phyloP scores from a whole-genome alignment of 495 filamentous ascomycete species.

The Durotheca rogersii region DNA sequence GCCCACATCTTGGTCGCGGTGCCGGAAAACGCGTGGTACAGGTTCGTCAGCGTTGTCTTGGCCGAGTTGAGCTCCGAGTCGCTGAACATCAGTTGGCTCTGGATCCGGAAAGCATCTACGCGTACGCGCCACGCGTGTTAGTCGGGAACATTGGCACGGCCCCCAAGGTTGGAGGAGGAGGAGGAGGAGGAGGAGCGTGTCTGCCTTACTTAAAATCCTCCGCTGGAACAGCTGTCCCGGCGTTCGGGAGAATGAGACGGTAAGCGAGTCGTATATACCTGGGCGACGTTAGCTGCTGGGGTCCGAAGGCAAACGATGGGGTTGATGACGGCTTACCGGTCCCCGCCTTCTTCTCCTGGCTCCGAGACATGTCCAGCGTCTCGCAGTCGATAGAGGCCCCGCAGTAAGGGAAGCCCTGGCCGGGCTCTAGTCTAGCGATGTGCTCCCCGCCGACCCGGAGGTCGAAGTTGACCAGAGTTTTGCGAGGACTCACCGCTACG shows the following conservation, averaged over 20 bases:
- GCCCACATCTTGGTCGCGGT: constrained; percentile 82
- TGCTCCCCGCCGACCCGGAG: constrained; percentile 55
- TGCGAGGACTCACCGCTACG: constrained; percentile 70
- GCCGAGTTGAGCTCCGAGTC: constrained; percentile 78
- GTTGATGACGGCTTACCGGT: constrained; percentile 22
- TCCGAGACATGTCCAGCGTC: constrained; percentile 66
- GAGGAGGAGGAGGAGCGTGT: too few relatives aligned
- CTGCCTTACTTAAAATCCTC: constrained; percentile 72
- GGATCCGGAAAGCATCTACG: constrained; percentile 73
- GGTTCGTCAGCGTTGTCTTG: constrained; percentile 65
- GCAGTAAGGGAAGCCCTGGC: constrained; percentile 77
- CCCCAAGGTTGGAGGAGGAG: too few relatives aligned
- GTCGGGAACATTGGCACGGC: too few relatives aligned
- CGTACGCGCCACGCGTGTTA: too few relatives aligned
- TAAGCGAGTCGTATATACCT: constrained; percentile 64
- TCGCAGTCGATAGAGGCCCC: constrained; percentile 72
- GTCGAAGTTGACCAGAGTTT: constrained; percentile 86
- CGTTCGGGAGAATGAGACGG: constrained; percentile 66
- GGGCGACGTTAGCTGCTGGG: constrained; percentile 13
- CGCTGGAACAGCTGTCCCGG: constrained; percentile 76
- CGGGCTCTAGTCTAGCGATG: constrained; percentile 53
- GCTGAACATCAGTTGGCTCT: constrained; percentile 85
- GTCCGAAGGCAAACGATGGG: not conserved
- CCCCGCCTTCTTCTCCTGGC: constrained; percentile 30
- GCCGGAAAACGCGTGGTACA: constrained; percentile 72